phyloP scores from a whole-genome alignment of 1,284 basidiomycete species.

The Marasmius tenuissimus region DNA sequence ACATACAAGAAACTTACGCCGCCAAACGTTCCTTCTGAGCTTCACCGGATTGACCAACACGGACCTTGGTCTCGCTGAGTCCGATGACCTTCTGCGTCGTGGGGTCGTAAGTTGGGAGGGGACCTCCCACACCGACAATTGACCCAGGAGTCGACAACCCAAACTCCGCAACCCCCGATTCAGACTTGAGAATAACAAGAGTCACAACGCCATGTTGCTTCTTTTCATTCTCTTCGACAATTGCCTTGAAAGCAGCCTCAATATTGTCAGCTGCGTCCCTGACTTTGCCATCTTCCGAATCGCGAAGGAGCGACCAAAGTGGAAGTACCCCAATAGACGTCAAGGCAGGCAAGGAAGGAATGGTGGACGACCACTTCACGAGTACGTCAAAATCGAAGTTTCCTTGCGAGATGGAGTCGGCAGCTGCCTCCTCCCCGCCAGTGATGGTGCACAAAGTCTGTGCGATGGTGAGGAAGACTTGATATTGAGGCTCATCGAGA shows the following conservation, averaged over 20 bases:
- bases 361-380: not conserved
- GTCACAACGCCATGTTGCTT: not conserved
- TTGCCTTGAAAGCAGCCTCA: constrained; percentile 1
- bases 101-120: not conserved
- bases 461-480: not conserved
- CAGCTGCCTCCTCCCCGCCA: not conserved
- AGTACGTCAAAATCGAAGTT: not conserved
- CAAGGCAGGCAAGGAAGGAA: not conserved
- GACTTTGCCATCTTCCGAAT: not conserved
- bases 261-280: not conserved
- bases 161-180: constrained; percentile 1
- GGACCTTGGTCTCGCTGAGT: constrained; percentile 1
- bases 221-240: not conserved
- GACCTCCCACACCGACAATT: not conserved
- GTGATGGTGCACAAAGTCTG: not conserved
- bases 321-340: not conserved
- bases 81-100: constrained; percentile 2
- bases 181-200: constrained; percentile 1
- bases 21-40: not conserved
- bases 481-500: not conserved
- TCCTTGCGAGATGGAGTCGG: not conserved
- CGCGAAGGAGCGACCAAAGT: constrained; percentile 1
- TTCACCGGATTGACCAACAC: not conserved
- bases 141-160: not conserved
- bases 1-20: not conserved